These are phyloP conservation scores for Herpetospermum pedunculosum DNA, from an alignment of 306 rosid species.

Conservation along the genomic window DNA sequence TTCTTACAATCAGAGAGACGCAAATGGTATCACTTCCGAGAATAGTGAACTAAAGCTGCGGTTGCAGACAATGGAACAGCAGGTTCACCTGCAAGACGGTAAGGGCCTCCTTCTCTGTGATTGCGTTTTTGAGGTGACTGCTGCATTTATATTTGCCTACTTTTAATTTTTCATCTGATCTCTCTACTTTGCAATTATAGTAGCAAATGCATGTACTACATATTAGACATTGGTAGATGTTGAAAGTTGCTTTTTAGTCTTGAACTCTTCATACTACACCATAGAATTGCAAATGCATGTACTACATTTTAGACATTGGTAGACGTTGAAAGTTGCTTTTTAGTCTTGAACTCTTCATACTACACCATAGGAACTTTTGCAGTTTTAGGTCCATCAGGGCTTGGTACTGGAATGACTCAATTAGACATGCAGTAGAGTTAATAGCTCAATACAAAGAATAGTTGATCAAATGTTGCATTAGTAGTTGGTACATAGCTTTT, in stretches of 20 bases:
- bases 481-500: not conserved
- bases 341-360: not conserved
- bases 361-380: not conserved
- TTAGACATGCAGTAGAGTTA: not conserved
- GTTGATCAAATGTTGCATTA: not conserved
- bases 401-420: not conserved
- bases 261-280: not conserved
- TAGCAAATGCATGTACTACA: not conserved
- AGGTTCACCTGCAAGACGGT: slow-evolving; percentile 97
- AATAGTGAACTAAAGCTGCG: slow-evolving; percentile 85
- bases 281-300: not conserved
- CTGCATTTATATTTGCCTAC: not conserved
- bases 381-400: not conserved
- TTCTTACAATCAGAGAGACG: slow-evolving; percentile 57
- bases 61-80: slow-evolving; percentile 97
- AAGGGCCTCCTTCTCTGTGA: slow-evolving; percentile 8
- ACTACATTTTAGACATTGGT: not conserved
- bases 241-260: not conserved
- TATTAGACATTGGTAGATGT: not conserved
- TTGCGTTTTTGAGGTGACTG: not conserved
- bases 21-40: slow-evolving; percentile 77
- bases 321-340: not conserved
- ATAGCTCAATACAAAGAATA: not conserved
- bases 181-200: not conserved
- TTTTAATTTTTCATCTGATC: not conserved